These are phyloP conservation scores for Blakeslea trispora DNA, from an alignment of 371 early-diverging fungal genomes.

Conservation along the genomic window DNA sequence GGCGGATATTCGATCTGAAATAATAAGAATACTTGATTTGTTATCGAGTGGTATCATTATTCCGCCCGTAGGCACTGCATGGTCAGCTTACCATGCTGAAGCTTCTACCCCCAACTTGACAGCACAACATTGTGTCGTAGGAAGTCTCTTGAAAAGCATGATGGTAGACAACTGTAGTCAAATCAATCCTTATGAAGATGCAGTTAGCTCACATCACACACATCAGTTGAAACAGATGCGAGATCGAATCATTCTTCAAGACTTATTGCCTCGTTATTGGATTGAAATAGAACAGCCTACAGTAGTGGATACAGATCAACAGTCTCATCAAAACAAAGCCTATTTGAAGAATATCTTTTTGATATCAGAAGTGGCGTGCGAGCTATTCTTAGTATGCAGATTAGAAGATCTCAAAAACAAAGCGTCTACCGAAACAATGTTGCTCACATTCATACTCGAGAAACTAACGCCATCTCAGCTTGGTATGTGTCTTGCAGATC, in stretches of 20 bases:
- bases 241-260: constrained; percentile 28
- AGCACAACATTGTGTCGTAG: constrained; percentile 36
- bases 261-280: constrained; percentile 43
- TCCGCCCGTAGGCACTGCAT: constrained; percentile 25
- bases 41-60: constrained; percentile 34
- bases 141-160: constrained; percentile 32
- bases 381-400: constrained; percentile 25
- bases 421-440: constrained; percentile 17
- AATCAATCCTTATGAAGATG: constrained; percentile 6
- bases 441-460: constrained; percentile 27
- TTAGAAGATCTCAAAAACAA: constrained; percentile 24
- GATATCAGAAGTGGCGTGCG: constrained; percentile 37
- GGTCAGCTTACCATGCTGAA: constrained; percentile 23
- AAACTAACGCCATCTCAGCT: constrained; percentile 29
- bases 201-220: neutral
- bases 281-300: constrained; percentile 21
- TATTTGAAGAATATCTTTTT: constrained; percentile 31
- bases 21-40: constrained; percentile 32
- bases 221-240: constrained; percentile 8
- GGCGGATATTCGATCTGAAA: constrained; percentile 16
- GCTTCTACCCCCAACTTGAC: constrained; percentile 11
- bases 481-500: constrained; percentile 8
- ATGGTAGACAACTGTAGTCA: constrained; percentile 24
- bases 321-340: constrained; percentile 3
- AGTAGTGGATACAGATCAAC: too few relatives aligned